These are phyloP conservation scores for Apiotrichum gracile DNA, from an alignment of 1,284 basidiomycete genomes.

Conservation along the genomic window DNA sequence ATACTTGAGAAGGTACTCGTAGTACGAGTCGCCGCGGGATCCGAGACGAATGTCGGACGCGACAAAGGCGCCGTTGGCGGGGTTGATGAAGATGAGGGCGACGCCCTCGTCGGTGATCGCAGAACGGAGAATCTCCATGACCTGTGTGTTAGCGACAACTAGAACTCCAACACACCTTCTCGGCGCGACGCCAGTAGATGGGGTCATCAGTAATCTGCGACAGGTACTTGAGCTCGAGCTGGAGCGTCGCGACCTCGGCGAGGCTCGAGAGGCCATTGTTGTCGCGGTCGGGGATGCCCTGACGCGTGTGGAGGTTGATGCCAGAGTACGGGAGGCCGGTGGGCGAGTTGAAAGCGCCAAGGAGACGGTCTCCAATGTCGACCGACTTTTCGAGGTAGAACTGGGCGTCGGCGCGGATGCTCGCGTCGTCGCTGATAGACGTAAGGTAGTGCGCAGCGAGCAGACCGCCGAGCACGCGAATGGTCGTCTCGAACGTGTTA, in stretches of 20 bases:
- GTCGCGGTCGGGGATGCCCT: constrained; percentile 62
- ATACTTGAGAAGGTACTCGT: constrained; percentile 80
- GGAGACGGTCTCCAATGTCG: constrained; percentile 75
- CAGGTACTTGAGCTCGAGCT: constrained; percentile 88
- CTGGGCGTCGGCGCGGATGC: constrained; percentile 51
- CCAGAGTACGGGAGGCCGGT: constrained; percentile 74
- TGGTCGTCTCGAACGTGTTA: constrained; percentile 89
- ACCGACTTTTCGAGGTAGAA: constrained; percentile 69
- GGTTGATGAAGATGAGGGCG: constrained; percentile 76
- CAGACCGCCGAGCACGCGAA: constrained; percentile 73
- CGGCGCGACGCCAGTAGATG: constrained; percentile 74
- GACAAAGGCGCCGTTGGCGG: constrained; percentile 63
- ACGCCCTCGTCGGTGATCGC: constrained; percentile 65
- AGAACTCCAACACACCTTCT: constrained; percentile 53
- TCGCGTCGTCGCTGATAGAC: constrained; percentile 45
- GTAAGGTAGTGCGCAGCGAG: constrained; percentile 72
- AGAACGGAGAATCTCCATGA: constrained; percentile 49
- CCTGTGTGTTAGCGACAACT: constrained; percentile 44
- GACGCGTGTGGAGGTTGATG: constrained; percentile 64
- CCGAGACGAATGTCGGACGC: constrained; percentile 78
- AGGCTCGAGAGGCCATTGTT: constrained; percentile 67
- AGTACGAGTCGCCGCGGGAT: constrained; percentile 89
- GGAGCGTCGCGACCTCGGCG: constrained; percentile 76
- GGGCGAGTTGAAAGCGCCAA: constrained; percentile 76
- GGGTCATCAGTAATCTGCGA: constrained; percentile 68